Evolutionary conservation across 768 basidiomycete genomes (phyloP).

Genomic region (Neoboletus brunneissimus): DNA sequence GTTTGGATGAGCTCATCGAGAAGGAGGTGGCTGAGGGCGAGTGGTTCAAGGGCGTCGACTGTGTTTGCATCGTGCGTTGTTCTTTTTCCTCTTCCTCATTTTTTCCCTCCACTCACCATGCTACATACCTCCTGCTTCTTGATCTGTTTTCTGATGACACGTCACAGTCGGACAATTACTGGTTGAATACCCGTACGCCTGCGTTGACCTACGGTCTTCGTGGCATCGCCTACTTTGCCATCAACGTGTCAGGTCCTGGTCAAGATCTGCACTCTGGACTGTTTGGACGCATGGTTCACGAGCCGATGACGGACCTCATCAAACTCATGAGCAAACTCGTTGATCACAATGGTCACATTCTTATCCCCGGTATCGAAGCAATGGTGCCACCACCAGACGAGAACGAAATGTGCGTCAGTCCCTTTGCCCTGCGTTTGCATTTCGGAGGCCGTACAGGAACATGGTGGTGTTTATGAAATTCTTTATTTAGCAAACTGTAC

Average conservation of each 20-base stretch:
- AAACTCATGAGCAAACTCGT: constrained; percentile 84
- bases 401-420: constrained; percentile 60
- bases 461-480: not conserved
- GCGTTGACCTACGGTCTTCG: constrained; percentile 86
- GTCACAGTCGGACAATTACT: constrained; percentile 85
- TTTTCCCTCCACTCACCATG: not conserved
- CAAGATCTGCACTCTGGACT: constrained; percentile 90
- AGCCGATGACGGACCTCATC: constrained; percentile 94
- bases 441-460: not conserved
- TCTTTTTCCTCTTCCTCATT: not conserved
- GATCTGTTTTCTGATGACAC: not conserved
- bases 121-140: not conserved
- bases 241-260: constrained; percentile 78
- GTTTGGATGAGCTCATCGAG: constrained; percentile 82
- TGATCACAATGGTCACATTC: constrained; percentile 70
- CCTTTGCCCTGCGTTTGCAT: not conserved
- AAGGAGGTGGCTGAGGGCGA: constrained; percentile 65
- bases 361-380: constrained; percentile 86
- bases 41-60: constrained; percentile 87
- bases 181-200: constrained; percentile 81
- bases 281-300: constrained; percentile 78
- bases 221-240: constrained; percentile 82
- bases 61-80: constrained; percentile 81
- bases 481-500: constrained; percentile 55
- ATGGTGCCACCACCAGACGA: constrained; percentile 73